These are phyloP conservation scores for Pseudogymnoascus sp. DNA, from an alignment of 2,329 filamentous ascomycete genomes.

Conservation along the genomic window DNA sequence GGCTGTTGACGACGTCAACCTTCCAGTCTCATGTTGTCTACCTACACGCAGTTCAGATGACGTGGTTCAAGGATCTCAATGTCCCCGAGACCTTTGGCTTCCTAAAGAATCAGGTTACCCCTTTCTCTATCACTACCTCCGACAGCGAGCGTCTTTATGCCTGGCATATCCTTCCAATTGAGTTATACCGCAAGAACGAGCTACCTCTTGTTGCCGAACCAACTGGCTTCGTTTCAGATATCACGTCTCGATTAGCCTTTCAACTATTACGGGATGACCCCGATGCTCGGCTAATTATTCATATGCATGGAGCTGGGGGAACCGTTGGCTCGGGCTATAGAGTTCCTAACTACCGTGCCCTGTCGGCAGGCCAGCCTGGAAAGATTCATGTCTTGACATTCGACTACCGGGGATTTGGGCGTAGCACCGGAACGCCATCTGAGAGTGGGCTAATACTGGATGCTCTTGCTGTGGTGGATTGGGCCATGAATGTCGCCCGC, in stretches of 20 bases:
- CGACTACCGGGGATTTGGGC: conserved; percentile 56
- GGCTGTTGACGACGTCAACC: conserved; percentile 34
- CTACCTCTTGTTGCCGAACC: conserved; percentile 34
- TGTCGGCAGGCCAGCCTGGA: conserved; percentile 41
- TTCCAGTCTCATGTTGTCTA: conserved; percentile 53
- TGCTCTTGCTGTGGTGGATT: conserved; percentile 45
- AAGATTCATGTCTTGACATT: conserved; percentile 52
- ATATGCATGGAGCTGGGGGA: conserved; percentile 42
- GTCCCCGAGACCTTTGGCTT: conserved; percentile 43
- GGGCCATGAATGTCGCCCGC: conserved; percentile 43
- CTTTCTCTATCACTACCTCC: conserved; percentile 37
- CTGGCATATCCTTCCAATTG: conserved; percentile 45
- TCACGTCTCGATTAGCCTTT: conserved; percentile 31
- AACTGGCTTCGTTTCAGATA: conserved; percentile 29
- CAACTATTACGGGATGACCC: conserved; percentile 34
- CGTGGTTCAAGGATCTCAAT: conserved; percentile 46
- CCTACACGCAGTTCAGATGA: conserved; percentile 45
- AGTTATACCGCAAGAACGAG: conserved; percentile 38
- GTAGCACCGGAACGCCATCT: conserved; percentile 45
- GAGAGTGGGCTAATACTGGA: conserved; percentile 49
- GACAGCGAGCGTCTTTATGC: conserved; percentile 38
- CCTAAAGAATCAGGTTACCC: conserved; percentile 41
- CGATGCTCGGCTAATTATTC: conserved; percentile 35
- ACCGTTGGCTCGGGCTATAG: conserved; percentile 42
- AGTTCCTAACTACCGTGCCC: conserved; percentile 47